Conservation (phyloP, 371 early-diverging fungal genomes). For the Nematocida displodere region DNA sequence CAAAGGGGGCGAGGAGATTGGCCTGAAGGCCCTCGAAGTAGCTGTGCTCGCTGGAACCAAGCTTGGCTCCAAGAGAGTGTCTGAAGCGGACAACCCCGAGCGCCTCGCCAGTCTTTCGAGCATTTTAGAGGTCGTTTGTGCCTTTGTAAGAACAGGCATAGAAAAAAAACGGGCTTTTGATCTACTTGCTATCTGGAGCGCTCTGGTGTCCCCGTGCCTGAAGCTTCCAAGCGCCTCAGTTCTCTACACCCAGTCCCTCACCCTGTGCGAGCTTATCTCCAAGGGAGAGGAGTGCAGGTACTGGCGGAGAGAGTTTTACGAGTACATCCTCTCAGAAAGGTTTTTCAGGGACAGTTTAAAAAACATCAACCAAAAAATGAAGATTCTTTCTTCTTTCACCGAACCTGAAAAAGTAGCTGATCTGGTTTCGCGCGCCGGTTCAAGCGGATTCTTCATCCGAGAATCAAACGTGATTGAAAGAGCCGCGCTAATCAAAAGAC, state of each 20-base stretch:
- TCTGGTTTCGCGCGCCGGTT: conserved; percentile 42
- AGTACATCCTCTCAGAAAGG: conserved; percentile 36
- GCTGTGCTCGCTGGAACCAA: neutral
- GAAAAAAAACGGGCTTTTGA: neutral
- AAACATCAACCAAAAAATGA: conserved; percentile 42
- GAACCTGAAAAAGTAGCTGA: conserved; percentile 52
- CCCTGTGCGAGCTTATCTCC: neutral
- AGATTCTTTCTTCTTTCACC: conserved; percentile 19
- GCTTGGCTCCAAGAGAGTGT: neutral
- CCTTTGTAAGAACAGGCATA: neutral
- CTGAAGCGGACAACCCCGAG: neutral
- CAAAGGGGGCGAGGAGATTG: neutral
- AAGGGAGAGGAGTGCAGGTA: conserved; percentile 7
- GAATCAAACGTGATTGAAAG: conserved; percentile 49
- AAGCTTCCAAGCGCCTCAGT: neutral
- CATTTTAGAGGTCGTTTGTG: neutral
- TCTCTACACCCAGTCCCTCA: neutral
- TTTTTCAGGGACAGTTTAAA: conserved; percentile 53
- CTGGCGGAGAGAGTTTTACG: conserved; percentile 54
- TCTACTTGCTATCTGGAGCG: conserved; percentile 10
- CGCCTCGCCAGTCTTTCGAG: neutral
- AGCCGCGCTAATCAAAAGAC: conserved; percentile 48
- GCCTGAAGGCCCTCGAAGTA: neutral
- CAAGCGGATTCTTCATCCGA: conserved; percentile 53
- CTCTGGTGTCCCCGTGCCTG: conserved; percentile 15